A percentile compares a stretch with the other conserved stretches of the same genome.
Evolutionary conservation across 768 basidiomycete genomes (phyloP).

Genomic region (Psilocybe azurescens): DNA sequence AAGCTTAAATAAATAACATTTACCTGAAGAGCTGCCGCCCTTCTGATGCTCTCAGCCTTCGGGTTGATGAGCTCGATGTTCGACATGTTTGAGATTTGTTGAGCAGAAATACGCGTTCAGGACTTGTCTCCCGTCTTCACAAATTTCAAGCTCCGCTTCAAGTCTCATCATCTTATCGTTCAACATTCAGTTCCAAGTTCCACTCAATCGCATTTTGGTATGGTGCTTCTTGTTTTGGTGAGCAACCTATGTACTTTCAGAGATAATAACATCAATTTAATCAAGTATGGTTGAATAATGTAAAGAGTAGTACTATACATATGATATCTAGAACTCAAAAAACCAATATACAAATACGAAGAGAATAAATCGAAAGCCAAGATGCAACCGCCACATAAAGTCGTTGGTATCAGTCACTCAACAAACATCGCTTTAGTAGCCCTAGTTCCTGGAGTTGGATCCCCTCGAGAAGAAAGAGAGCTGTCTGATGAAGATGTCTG

Average conservation of each 20-base stretch:
- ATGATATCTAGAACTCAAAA: background rate
- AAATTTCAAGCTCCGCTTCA: conserved; percentile 34
- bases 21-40: conserved; percentile 92
- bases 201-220: no score
- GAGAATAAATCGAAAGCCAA: background rate
- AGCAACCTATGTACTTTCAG: no score
- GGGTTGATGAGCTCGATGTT: conserved; percentile 97
- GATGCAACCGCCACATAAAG: background rate
- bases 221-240: no score
- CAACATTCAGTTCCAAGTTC: no score
- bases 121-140: conserved; percentile 24
- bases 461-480: background rate
- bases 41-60: conserved; percentile 90
- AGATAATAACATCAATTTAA: background rate
- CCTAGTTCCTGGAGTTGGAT: conserved; percentile 7
- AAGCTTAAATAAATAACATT: conserved; percentile 5
- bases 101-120: conserved; percentile 33
- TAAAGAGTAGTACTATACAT: background rate
- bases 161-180: conserved; percentile 23
- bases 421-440: conserved; percentile 18
- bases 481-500: background rate
- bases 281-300: background rate
- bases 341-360: background rate
- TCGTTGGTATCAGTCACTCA: background rate
- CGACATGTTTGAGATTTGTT: conserved; percentile 49